Evolutionary conservation across 2,329 filamentous ascomycete genomes (phyloP).

Genomic region (Ophiostoma populinum): DNA sequence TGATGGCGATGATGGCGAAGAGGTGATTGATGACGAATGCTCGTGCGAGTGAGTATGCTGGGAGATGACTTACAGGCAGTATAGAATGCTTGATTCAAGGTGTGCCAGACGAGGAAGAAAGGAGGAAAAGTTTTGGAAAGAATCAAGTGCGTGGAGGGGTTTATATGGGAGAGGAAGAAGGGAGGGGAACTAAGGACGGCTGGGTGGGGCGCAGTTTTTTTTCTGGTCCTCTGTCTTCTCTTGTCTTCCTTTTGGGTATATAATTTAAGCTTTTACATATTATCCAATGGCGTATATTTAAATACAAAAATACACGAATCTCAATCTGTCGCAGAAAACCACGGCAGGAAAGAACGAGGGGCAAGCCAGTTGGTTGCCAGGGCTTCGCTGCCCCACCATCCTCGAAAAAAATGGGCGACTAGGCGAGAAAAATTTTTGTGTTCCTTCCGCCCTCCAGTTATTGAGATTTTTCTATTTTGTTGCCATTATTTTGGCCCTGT

Average conservation of each 20-base stretch:
- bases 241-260: no score
- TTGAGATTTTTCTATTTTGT: neutral
- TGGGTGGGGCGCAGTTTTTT: conserved; percentile 4
- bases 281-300: neutral
- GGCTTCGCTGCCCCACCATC: conserved; percentile 11
- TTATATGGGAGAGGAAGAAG: conserved; percentile 10
- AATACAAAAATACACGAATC: conserved; percentile 1
- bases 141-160: conserved; percentile 11
- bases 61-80: conserved; percentile 16
- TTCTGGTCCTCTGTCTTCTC: no score
- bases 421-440: conserved; percentile 7
- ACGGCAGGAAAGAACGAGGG: conserved; percentile 7
- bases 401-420: conserved; percentile 10
- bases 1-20: neutral
- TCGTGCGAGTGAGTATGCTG: no score
- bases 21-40: conserved; percentile 6
- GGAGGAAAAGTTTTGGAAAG: conserved; percentile 10
- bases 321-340: no score
- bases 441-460: neutral
- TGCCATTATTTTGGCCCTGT: neutral
- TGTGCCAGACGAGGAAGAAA: conserved; percentile 21
- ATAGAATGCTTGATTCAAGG: conserved; percentile 24
- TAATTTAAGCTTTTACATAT: neutral
- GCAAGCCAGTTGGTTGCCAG: conserved; percentile 11
- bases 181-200: neutral